Percentiles rank a stretch among this genome's conserved stretches.
phyloP scores from a whole-genome alignment of 2,329 filamentous ascomycete genomes.

The Trichoderma gracile region DNA sequence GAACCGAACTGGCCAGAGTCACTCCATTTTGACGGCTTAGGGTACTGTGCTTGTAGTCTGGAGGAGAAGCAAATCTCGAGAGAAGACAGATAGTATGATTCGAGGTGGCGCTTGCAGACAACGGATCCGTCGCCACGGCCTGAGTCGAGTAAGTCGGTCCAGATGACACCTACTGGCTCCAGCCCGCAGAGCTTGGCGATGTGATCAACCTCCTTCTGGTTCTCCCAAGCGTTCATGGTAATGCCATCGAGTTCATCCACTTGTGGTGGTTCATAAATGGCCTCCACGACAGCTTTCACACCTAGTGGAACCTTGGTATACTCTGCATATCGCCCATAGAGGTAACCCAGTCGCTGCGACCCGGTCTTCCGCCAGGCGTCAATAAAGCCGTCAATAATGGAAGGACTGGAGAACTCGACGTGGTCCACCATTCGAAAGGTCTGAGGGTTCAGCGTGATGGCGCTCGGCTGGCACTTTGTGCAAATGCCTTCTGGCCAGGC shows the following conservation, averaged over 20 bases:
- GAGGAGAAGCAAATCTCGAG: slow-evolving; percentile 89
- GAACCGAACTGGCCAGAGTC: slow-evolving; percentile 92
- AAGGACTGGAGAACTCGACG: slow-evolving; percentile 87
- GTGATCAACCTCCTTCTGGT: slow-evolving; percentile 77
- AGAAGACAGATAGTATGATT: slow-evolving; percentile 92
- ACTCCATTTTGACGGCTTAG: slow-evolving; percentile 93
- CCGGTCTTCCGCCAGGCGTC: slow-evolving; percentile 90
- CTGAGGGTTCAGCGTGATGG: slow-evolving; percentile 92
- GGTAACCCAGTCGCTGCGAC: slow-evolving; percentile 78
- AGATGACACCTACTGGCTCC: slow-evolving; percentile 88
- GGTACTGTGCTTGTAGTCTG: slow-evolving; percentile 81
- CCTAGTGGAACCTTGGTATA: slow-evolving; percentile 92
- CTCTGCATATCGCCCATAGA: slow-evolving; percentile 89
- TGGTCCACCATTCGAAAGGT: slow-evolving; percentile 97
- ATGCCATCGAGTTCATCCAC: slow-evolving; percentile 86
- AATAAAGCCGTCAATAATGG: slow-evolving; percentile 84
- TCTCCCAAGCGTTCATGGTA: slow-evolving; percentile 79
- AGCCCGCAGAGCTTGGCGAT: slow-evolving; percentile 81
- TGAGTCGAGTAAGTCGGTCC: slow-evolving; percentile 85
- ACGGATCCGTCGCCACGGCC: slow-evolving; percentile 81
- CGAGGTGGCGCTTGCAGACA: slow-evolving; percentile 90
- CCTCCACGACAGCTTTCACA: slow-evolving; percentile 92
- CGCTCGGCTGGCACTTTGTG: slow-evolving; percentile 96
- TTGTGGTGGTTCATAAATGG: slow-evolving; percentile 95
- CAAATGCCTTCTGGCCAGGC: slow-evolving; percentile 96